Percentiles rank a stretch among this genome's conserved stretches.
These are phyloP conservation scores for Rhipidocladum racemiflorum DNA, from an alignment of 176 grass and related monocot species.

Conservation along the genomic window DNA sequence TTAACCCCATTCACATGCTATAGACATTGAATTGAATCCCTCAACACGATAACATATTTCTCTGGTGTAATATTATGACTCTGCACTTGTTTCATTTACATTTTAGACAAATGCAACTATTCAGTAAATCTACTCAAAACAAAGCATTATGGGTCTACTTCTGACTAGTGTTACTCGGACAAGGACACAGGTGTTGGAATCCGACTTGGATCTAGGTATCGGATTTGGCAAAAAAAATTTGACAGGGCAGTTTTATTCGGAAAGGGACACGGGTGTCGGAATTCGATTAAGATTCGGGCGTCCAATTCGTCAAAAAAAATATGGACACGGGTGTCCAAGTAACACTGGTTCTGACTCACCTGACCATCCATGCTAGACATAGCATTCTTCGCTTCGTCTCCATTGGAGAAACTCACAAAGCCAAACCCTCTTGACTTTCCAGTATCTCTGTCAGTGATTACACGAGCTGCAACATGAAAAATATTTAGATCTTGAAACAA, in stretches of 20 bases:
- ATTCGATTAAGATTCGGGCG: no score
- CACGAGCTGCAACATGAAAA: constrained; percentile 48
- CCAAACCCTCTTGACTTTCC: constrained; percentile 95
- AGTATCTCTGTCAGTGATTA: constrained; percentile 58
- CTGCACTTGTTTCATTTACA: not conserved
- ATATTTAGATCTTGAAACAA: not conserved
- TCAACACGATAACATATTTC: not conserved
- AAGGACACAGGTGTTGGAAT: no score
- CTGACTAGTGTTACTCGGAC: no score
- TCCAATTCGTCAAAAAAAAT: no score
- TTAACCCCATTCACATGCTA: not conserved
- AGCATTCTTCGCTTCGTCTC: constrained; percentile 41
- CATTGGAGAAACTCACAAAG: constrained; percentile 49
- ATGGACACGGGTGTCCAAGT: no score
- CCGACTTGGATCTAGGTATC: no score
- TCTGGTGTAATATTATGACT: not conserved
- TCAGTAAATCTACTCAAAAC: not conserved
- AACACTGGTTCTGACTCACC: constrained; percentile 34
- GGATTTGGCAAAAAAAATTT: no score
- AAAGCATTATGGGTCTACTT: not conserved
- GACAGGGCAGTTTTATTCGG: no score
- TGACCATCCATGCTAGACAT: constrained; percentile 59
- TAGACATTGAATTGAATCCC: not conserved
- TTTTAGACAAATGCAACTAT: not conserved
- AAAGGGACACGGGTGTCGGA: no score